Base-by-base conservation (phyloP, 768 basidiomycete genomes). In the Tulasnella sp. region DNA sequence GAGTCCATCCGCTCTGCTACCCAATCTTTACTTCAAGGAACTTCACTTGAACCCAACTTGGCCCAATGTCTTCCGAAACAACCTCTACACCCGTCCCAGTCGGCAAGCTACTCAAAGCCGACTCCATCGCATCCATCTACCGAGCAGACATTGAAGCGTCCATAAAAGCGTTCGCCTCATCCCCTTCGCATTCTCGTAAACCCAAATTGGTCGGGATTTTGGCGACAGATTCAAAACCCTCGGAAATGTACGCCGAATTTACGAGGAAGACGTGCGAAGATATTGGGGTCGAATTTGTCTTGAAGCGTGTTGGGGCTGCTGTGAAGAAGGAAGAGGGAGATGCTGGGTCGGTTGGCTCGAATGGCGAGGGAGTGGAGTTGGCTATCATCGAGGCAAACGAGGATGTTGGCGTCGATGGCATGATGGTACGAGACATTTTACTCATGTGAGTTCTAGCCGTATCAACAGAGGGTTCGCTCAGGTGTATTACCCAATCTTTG, bases 401-500 rank as follows among this genome's bases (percentile, higher is more conserved):
- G 78, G 96, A 99, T 81, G 85, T 85, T 17, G 86, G 85, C 75
- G 89, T 97, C 12, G 89, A 97, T 83, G 97, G 97, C 11, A 95
- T 99, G 81, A 97, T 99, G 96, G 97, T 96, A 79, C 78, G 88
- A 80, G 37, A 19, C 31, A 75, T 71, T 74, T 79, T 76, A 37
- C 19, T 31, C 5, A 37, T 8, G 12, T 5, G 31, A 67, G 67
- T 72, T 31, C 39, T 11, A 64, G 36, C 38, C 34, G 9, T 19
- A 67, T 7, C 52, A 69, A 25, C 8, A 15, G 34, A 19, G n/a
- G 12, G 8, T 67, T 19, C 69, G 31, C 40, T 40, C 76, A 95
- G 94, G 93, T 96, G 14, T 97, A 98, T 83, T 99, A 94, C 84
- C 97, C 97, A 1, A 97, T 98, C 79, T 97, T 93, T 80, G 97